Conservation (phyloP, 345 rosid genomes). For the Eucalyptus pauciflora region DNA sequence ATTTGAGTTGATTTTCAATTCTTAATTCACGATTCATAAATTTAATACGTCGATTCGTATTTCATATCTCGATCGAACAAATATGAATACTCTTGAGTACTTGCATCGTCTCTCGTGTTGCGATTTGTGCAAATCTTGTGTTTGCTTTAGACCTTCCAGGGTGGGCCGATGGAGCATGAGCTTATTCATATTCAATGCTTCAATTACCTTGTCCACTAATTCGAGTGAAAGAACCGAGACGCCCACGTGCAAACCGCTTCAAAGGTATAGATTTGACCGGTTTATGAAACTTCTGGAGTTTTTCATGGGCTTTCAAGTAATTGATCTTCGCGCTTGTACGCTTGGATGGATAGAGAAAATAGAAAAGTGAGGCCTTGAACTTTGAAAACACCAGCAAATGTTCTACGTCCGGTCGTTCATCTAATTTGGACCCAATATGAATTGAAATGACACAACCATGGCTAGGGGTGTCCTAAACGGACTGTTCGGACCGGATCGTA, state of each 20-base stretch:
- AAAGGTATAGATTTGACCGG: neutral
- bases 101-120: neutral
- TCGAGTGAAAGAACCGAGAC: neutral
- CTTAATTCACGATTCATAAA: neutral
- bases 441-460: neutral
- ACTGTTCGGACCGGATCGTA: too few relatives aligned
- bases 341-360: neutral
- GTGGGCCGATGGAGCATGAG: neutral
- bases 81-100: neutral
- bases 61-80: neutral
- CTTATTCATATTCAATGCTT: neutral
- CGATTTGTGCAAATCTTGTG: neutral
- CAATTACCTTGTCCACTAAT: neutral
- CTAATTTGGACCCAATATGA: neutral
- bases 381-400: neutral
- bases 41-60: neutral
- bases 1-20: neutral
- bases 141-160: neutral
- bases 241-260: neutral
- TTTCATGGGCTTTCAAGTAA: neutral
- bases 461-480: neutral
- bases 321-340: neutral
- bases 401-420: neutral
- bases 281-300: neutral
- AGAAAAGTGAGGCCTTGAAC: neutral